Base-by-base conservation (phyloP, 139 green algal genomes). In the Tetradesmus lagerheimii region DNA sequence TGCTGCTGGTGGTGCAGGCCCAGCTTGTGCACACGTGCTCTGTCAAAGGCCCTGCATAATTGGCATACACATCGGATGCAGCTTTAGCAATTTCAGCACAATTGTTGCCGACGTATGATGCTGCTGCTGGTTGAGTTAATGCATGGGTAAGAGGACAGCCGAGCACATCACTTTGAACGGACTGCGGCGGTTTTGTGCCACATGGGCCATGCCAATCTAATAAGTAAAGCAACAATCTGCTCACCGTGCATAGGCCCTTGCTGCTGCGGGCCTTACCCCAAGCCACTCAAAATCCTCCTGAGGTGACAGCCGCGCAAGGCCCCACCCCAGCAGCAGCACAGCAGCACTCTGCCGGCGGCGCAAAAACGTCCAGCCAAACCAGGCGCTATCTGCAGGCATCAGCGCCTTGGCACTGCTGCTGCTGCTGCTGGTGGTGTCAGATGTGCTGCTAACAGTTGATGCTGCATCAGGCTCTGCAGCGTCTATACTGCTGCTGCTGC, bases 271-370 rank as follows among this genome's bases (percentile, higher is more conserved):
- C 62, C 64, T 80, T 15, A 88, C 57, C 34, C 84, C 84, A 9
- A 89, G 84, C 84, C 84, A 89, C 66, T 89, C 84, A 66, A 67
- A 71, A 25, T 83, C 84, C 67, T 80, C 84, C 15, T 23, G 15
- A 41, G 39, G 29, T 3, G 38, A 23, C 6, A 83, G 20, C 39
- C 38, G 29, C 15, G 84, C 84, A 38, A 89, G 50, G 3, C 84
- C 84, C 34, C 37, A 18, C 37, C 74, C 27, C 64, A 89, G n/a
- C 84, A 89, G 66, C 84, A 80, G 84, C 66, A 50, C 29, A 47
- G 66, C 41, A 41, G 45, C 41, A 64, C 71, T 41, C 31, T 27
- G 29, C 29, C 31, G 67, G n/a, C 38, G 57, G 2, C 84, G 31
- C 23, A 83, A 35, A 66, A 31, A 23, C 84, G 23, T 35, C 80